These are phyloP conservation scores for Cryphonectria japonica DNA, from an alignment of 2,329 filamentous ascomycete species.

Conservation along the genomic window DNA sequence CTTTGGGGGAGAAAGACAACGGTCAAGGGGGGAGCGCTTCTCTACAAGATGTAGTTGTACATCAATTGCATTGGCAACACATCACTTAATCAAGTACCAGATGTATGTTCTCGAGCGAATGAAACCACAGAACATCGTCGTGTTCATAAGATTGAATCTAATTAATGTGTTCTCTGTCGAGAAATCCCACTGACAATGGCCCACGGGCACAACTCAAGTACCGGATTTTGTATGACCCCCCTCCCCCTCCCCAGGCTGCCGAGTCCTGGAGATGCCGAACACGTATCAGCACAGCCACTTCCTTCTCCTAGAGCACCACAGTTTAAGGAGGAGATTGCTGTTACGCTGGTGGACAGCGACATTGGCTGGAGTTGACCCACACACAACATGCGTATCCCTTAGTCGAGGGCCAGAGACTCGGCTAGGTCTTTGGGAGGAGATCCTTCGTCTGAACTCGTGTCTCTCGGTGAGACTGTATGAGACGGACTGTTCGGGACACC, in stretches of 20 bases:
- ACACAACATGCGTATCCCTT: not conserved
- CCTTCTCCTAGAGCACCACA: not conserved
- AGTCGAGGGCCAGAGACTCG: not conserved
- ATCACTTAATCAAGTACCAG: not conserved
- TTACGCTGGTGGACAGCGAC: not conserved
- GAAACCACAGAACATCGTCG: not conserved
- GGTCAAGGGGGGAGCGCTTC: not conserved
- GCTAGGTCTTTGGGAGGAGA: not conserved
- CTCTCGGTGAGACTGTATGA: not conserved
- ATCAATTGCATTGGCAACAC: not conserved
- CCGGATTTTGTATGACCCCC: not conserved
- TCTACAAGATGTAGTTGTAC: not conserved
- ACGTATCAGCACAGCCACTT: not conserved
- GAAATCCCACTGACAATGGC: not conserved
- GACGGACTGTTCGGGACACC: not conserved
- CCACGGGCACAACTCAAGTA: not conserved
- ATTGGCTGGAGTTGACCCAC: not conserved
- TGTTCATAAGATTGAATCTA: not conserved
- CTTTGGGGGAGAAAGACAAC: not conserved
- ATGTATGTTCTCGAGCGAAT: not conserved
- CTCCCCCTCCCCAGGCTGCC: not conserved
- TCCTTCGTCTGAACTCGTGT: not conserved
- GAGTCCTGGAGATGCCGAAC: not conserved
- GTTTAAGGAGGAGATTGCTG: not conserved
- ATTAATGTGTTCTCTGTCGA: not conserved